Evolutionary conservation across 2,329 filamentous ascomycete species (phyloP).

Genomic region (Phialemoniopsis sp.): DNA sequence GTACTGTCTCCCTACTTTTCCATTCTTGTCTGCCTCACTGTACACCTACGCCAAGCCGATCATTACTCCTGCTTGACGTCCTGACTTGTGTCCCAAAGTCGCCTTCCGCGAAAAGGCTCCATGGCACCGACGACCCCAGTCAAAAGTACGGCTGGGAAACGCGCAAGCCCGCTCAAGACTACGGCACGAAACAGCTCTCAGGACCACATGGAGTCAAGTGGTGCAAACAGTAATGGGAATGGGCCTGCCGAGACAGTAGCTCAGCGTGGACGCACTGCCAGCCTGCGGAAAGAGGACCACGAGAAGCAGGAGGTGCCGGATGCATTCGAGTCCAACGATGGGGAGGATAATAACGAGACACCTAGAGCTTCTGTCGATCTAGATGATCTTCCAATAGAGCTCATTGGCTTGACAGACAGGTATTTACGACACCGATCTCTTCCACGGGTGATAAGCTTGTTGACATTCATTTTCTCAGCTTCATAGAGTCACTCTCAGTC

Average conservation of each 20-base stretch:
- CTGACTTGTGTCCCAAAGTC: conserved; percentile 8
- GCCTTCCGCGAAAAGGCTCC: conserved; percentile 33
- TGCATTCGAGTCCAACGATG: conserved; percentile 44
- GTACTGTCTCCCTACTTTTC: background rate
- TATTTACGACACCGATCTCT: conserved; percentile 27
- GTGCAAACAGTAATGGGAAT: no score
- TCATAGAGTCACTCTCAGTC: conserved; percentile 83
- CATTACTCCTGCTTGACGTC: no score
- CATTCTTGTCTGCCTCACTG: background rate
- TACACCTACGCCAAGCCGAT: no score
- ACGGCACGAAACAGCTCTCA: no score
- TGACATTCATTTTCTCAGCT: conserved; percentile 47
- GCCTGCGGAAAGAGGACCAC: conserved; percentile 11
- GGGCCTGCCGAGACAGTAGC: conserved; percentile 14
- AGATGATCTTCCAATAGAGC: conserved; percentile 89
- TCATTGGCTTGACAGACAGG: conserved; percentile 87
- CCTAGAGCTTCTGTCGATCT: conserved; percentile 63
- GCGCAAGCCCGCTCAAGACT: no score
- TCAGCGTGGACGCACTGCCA: conserved; percentile 11
- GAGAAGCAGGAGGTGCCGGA: conserved; percentile 29
- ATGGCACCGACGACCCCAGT: no score
- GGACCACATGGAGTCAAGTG: no score
- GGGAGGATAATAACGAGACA: conserved; percentile 40
- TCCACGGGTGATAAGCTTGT: background rate
- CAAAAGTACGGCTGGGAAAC: no score